Evolutionary conservation across 257 asterid genomes (phyloP).

Genomic region (Paraleonurus japonicus): DNA sequence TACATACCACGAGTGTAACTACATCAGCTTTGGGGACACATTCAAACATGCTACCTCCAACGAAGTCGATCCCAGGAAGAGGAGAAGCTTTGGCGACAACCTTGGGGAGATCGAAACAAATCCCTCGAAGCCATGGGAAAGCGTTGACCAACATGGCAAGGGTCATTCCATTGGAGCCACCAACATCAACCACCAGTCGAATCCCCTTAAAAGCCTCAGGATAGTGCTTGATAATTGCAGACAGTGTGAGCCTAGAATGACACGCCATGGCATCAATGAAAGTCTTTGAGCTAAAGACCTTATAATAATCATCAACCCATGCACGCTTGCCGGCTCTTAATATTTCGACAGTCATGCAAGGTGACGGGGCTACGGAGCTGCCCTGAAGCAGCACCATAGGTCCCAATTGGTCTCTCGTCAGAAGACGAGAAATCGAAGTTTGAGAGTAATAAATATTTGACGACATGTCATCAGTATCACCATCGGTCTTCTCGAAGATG

Average conservation of each 20-base stretch:
- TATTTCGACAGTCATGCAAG: not conserved
- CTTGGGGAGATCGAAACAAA: constrained; percentile 48
- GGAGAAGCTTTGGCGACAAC: constrained; percentile 38
- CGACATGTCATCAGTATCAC: not conserved
- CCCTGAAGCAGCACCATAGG: constrained; percentile 33
- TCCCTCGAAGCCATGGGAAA: constrained; percentile 42
- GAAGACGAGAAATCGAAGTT: not conserved
- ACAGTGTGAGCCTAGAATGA: constrained; percentile 29
- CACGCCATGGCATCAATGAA: constrained; percentile 34
- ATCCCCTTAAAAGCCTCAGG: constrained; percentile 39
- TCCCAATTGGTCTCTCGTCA: not conserved
- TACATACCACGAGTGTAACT: constrained; percentile 41
- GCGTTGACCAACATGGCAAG: constrained; percentile 35
- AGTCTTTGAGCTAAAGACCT: not conserved
- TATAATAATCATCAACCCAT: not conserved
- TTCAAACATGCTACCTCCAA: constrained; percentile 55
- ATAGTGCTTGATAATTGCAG: constrained; percentile 22
- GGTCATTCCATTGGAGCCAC: constrained; percentile 55
- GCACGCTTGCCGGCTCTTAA: not conserved
- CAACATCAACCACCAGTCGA: constrained; percentile 49
- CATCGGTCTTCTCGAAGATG: constrained; percentile 36
- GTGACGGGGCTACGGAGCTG: not conserved
- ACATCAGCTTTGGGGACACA: constrained; percentile 55
- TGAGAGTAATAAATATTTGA: constrained; percentile 7
- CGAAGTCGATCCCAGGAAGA: constrained; percentile 35